A percentile compares a stretch with the other conserved stretches of the same genome.
Evolutionary conservation across 164 flowering plant genomes (phyloP).

Genomic region (Euptelea pleiosperma): DNA sequence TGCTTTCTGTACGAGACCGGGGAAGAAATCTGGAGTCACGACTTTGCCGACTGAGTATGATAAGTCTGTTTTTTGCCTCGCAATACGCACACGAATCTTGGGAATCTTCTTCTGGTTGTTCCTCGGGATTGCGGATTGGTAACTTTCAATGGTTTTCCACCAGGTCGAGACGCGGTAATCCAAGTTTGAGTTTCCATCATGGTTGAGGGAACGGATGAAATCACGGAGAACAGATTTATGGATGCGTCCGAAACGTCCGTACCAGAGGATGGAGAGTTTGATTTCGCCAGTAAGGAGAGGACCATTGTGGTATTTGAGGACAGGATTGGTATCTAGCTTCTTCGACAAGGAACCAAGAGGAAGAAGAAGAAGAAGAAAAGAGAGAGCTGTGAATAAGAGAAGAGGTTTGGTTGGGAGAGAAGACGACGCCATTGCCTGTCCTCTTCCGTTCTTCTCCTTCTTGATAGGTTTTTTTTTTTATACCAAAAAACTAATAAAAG

Average conservation of each 20-base stretch:
- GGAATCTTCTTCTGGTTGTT: too few species aligned
- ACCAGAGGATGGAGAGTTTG: slow-evolving; percentile 36
- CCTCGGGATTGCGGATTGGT: slow-evolving; percentile 23
- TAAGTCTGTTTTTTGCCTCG: slow-evolving; percentile 12
- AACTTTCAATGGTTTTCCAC: slow-evolving; percentile 44
- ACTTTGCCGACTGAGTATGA: slow-evolving; percentile 28
- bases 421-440: slow-evolving; percentile 10
- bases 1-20: slow-evolving; percentile 18
- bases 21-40: slow-evolving; percentile 25
- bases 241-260: slow-evolving; percentile 30
- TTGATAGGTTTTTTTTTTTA: too few species aligned
- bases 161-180: slow-evolving; percentile 32
- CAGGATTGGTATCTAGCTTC: not conserved
- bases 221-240: slow-evolving; percentile 26
- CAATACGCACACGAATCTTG: slow-evolving; percentile 23
- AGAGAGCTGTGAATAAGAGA: not conserved
- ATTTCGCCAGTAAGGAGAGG: slow-evolving; percentile 33
- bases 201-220: slow-evolving; percentile 32
- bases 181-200: not conserved
- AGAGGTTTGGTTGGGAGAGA: not conserved
- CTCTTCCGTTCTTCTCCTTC: not conserved
- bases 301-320: slow-evolving; percentile 29
- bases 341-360: not conserved
- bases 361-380: slow-evolving; percentile 6
- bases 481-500: too few species aligned